A percentile compares a stretch with the other conserved stretches of the same genome.
phyloP scores from a whole-genome alignment of 2,329 filamentous ascomycete genomes.

The Aspergillus sp. region DNA sequence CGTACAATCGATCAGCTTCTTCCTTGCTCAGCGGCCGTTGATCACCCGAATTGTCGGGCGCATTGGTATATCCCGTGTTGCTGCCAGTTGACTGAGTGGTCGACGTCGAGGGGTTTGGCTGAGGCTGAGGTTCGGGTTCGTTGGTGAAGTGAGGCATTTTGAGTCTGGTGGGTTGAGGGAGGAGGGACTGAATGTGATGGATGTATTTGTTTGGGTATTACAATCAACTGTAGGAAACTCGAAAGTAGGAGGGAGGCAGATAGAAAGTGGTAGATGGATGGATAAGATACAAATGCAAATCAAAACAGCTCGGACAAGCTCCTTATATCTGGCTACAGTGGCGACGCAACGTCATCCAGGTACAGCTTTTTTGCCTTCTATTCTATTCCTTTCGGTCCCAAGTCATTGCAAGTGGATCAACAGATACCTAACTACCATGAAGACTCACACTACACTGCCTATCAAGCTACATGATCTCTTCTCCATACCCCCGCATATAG shows the following conservation, averaged over 20 bases:
- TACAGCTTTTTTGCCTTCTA: neutral
- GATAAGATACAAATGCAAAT: too few relatives aligned
- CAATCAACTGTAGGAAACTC: too few relatives aligned
- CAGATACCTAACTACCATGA: too few relatives aligned
- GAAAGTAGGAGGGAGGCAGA: too few relatives aligned
- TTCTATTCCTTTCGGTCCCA: too few relatives aligned
- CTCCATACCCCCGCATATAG: slow-evolving; percentile 33
- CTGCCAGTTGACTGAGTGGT: neutral
- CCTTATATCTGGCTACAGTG: neutral
- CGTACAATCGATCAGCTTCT: slow-evolving; percentile 44
- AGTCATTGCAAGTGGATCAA: neutral
- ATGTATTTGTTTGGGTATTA: too few relatives aligned
- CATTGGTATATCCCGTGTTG: neutral
- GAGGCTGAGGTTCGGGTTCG: neutral
- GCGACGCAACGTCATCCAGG: neutral
- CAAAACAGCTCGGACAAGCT: neutral
- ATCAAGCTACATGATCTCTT: slow-evolving; percentile 22
- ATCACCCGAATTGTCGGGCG: neutral
- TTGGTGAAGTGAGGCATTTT: neutral
- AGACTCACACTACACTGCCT: too few relatives aligned
- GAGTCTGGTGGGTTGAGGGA: neutral
- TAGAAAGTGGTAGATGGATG: neutral
- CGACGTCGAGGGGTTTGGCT: neutral
- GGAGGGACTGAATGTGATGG: too few relatives aligned
- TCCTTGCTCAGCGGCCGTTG: slow-evolving; percentile 35